Evolutionary conservation across 2,329 filamentous ascomycete species (phyloP).

Genomic region (Fusarium transvaalense): DNA sequence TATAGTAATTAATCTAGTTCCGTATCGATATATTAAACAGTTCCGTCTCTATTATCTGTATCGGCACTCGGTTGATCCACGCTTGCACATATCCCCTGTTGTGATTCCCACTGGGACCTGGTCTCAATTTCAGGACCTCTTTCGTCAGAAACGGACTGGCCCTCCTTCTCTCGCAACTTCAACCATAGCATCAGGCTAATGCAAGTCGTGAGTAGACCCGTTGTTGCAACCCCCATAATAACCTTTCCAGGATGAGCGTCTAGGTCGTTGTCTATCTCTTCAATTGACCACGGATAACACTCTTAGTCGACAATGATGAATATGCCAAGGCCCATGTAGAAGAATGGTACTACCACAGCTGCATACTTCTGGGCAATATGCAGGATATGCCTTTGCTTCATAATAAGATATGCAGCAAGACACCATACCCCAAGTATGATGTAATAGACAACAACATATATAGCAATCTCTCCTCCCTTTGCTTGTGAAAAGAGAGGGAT

Average conservation of each 20-base stretch:
- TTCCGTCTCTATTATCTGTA: no score
- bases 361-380: neutral
- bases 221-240: neutral
- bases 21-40: no score
- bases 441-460: constrained; percentile 8
- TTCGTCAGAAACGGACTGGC: neutral
- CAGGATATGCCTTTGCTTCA: constrained; percentile 5
- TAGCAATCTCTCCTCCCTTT: neutral
- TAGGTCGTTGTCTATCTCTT: constrained; percentile 5
- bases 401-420: neutral
- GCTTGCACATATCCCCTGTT: neutral
- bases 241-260: neutral
- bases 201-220: neutral
- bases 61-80: neutral
- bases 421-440: constrained; percentile 1
- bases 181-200: neutral
- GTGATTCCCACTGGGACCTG: neutral
- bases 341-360: neutral
- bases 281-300: constrained; percentile 6
- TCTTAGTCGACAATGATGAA: constrained; percentile 9
- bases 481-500: constrained; percentile 4
- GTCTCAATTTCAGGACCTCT: neutral
- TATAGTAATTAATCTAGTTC: no score
- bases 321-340: constrained; percentile 3
- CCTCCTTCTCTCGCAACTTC: neutral